Evolutionary conservation across 345 rosid species (phyloP), one percentile per base, ranked within the genome.

Genomic region (Moricandia arvensis): DNA sequence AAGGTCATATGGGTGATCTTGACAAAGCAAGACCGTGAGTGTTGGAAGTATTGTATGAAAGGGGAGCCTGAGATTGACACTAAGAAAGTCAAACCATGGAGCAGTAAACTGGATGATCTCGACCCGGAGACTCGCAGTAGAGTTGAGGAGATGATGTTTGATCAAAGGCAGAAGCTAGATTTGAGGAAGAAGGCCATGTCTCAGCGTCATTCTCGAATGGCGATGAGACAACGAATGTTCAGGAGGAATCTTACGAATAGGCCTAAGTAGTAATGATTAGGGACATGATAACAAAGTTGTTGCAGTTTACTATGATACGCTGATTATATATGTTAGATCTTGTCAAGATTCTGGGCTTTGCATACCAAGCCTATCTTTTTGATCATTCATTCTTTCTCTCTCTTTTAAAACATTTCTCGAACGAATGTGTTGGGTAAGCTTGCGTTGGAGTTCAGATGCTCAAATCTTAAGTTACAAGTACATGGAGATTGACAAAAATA

Each of bases 81-180:
- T 26, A 93, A 94, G 84, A 94, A 89, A 78, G 97, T 90, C 66
- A 91, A 94, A 73, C 96, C 91, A 53, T 93, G 87, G 84, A 94
- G 70, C 68, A 94, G 95, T 85, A 91, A 89, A 75, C 79, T 94
- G 5, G 75, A 86, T 58, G 97, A 94, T 83, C 83, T 91, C 11
- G 98, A 93, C 76, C 86, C 90, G 4, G 96, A 91, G 78, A 88
- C 90, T 24, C 80, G 93, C 17, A 83, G 78, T 54, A 82, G 88
- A n/a, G 91, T 91, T 60, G 98, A 93, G 79, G 91, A 93, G 82
- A 89, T 89, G 55, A 49, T 49, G 55, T 16, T 49, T 49, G 21
- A 15, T 49, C 24, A 49, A 16, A 49, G 55, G 55, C 97, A 91
- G 60, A 94, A 94, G 80, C 75, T 85, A 12, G 49, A 43, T 43